Evolutionary conservation across 1,284 basidiomycete genomes (phyloP).

Genomic region (Melanopsichium pennsylvanicum): DNA sequence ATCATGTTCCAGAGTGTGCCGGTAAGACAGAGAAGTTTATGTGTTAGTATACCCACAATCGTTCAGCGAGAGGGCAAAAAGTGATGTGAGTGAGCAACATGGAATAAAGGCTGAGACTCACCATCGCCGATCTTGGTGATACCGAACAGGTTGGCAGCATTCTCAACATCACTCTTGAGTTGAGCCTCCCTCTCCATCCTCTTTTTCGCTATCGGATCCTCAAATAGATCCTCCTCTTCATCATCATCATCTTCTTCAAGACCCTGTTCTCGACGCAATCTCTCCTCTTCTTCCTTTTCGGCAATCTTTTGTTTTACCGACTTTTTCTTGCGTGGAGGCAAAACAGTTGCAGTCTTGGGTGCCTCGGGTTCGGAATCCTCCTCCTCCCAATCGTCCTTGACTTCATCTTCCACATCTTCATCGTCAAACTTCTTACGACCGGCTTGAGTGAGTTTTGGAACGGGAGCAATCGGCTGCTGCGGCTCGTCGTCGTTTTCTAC

Average conservation of each 20-base stretch:
- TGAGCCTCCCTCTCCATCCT: conserved; percentile 56
- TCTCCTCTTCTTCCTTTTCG: conserved; percentile 59
- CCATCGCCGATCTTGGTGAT: conserved; percentile 45
- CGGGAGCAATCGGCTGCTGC: conserved; percentile 28
- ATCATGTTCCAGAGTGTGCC: no score
- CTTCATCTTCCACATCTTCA: conserved; percentile 62
- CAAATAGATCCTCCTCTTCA: conserved; percentile 46
- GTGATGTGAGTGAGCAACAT: neutral
- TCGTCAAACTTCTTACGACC: conserved; percentile 61
- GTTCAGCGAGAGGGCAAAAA: no score
- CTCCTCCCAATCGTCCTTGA: conserved; percentile 66
- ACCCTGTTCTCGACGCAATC: conserved; percentile 39
- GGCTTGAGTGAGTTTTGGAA: conserved; percentile 25
- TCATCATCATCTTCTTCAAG: conserved; percentile 32
- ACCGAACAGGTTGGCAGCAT: conserved; percentile 61
- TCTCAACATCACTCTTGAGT: conserved; percentile 60
- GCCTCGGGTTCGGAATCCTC: conserved; percentile 53
- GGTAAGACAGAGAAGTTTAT: no score
- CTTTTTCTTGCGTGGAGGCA: conserved; percentile 60
- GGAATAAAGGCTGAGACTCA: neutral
- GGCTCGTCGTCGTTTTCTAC: conserved; percentile 60
- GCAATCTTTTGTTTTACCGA: conserved; percentile 63
- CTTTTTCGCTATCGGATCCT: conserved; percentile 45
- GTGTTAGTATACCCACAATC: no score
- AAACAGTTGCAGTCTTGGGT: conserved; percentile 23